These are phyloP conservation scores for Bjerkandera adusta DNA, from an alignment of 1,284 basidiomycete species.

Conservation along the genomic window DNA sequence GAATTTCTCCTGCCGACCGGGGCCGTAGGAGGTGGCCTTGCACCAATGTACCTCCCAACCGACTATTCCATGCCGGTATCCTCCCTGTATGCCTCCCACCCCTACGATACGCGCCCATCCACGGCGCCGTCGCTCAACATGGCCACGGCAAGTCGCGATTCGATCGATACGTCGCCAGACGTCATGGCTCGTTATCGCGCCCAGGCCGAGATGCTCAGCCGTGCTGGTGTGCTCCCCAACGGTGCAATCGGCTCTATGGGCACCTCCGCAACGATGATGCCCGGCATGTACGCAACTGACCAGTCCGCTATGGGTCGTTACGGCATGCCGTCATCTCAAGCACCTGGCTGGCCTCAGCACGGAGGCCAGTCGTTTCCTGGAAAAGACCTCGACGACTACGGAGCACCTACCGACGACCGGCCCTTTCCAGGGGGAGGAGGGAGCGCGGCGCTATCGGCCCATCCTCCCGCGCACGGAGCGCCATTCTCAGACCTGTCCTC, in stretches of 20 bases:
- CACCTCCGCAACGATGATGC: conserved; percentile 13
- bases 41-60: conserved; percentile 21
- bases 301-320: conserved; percentile 2
- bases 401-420: conserved; percentile 8
- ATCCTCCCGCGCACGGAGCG: conserved; percentile 22
- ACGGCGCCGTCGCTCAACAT: conserved; percentile 7
- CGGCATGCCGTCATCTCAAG: conserved; percentile 9
- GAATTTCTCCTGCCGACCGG: conserved; percentile 28
- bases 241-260: conserved; percentile 18
- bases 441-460: conserved; percentile 23
- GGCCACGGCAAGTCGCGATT: conserved; percentile 14
- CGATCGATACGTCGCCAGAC: conserved; percentile 30
- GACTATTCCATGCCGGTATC: conserved; percentile 20
- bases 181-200: conserved; percentile 47
- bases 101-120: conserved; percentile 11
- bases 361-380: conserved; percentile 9
- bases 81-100: conserved; percentile 9
- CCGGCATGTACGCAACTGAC: conserved; percentile 15
- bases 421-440: conserved; percentile 19
- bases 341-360: conserved; percentile 6
- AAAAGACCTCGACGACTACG: conserved; percentile 11
- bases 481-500: conserved; percentile 11
- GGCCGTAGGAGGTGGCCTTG: conserved; percentile 20
- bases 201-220: conserved; percentile 43
- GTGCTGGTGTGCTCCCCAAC: conserved; percentile 29